Base-by-base conservation (phyloP, 2,329 filamentous ascomycete species). In the Colletotrichum cordylinicola region DNA sequence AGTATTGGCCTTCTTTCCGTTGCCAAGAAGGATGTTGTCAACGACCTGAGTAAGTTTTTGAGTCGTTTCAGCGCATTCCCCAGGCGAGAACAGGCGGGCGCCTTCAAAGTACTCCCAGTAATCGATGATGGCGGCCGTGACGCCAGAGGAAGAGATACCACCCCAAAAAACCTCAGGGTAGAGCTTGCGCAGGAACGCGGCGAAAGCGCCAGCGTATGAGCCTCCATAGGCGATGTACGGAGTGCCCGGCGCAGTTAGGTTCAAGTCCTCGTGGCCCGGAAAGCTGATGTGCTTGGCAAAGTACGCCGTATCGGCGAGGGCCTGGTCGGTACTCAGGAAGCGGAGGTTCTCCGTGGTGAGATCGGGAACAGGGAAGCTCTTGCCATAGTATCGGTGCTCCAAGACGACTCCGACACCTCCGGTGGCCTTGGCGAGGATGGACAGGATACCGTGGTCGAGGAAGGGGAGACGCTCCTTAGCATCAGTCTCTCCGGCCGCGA, bases 331-430 rank as follows among this genome's bases (percentile, higher is more conserved):
- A 1, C 94, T 93, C 80, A 98, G 86, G 86, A 97, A 98, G 4
- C 95, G 93, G 78, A 98, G 85, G 79, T 91, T 96, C 81, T 94
- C 86, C 0, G 91, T 93, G 79, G 84, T 88, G 56, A 96, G 87
- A 80, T 96, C 90, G 1, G 88, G 82, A 0, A 91, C 90, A 0
- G 95, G 95, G 70, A 93, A 92, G 82, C 94, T 96, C 15, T 88
- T 89, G 72, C 95, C 95, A 81, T 98, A 98, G 87, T 98, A 98
- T 35, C 95, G 91, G 81, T 98, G 95, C 85, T 98, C 95, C 4
- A 98, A 89, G 62, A 98, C 90, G 4, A 98, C 93, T 4, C 93
- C 95, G 31, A 98, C 80, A 2, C 95, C 95, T 72, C 92, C 87
- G 0, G 94, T 95, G 1, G 93, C 93, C 79, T 93, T 86, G 5